Base-by-base conservation (phyloP, 768 basidiomycete genomes). In the Mycena latifolia region DNA sequence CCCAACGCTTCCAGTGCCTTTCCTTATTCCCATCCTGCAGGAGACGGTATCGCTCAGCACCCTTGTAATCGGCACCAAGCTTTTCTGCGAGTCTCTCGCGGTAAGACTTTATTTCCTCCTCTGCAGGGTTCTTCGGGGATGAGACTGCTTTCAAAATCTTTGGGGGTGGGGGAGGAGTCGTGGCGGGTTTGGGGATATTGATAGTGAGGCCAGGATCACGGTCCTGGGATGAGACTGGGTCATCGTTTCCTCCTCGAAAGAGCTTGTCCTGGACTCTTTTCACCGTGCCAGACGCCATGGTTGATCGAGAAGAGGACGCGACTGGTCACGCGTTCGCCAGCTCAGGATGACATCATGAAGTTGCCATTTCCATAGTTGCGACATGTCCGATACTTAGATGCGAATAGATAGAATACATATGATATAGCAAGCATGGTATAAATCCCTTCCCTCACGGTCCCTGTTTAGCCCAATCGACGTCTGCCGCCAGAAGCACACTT, bases 1-100 rank as follows among this genome's bases (percentile, higher is more conserved):
- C 98, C 97, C 97, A 99, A 72, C 94, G 86, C 80, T 99, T 99
- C 98, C 98, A 99, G 78, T 99, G 96, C 54, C 85, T 85, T 69
- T 94, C 90, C 70, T 88, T 91, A 54, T 84, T 82, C 63, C 86
- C 89, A 69, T 95, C 94, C 73, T 98, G 92, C 53, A 89, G 80
- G n/a, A 99, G 87, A 53, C 96, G 88, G 77, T 92, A 84, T 69
- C 88, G 88, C 81, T 99, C 97, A 25, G 87, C 88, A 15, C 93
- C 92, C 55, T 89, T 86, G 76, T 96, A 99, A 35, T 89, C 82
- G 5, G 80, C 71, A 1, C 93, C 93, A 33, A 96, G 82, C 61
- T 79, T 78, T 65, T 88, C 82, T 29, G 84, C 81, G 29, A 98
- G 80, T 31, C 89, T 83, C 72, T 92, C 87, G 55, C 93, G 86